Percentiles rank a stretch among this genome's conserved stretches.
phyloP scores from a whole-genome alignment of 805 yeast genomes.

The Barnettozyma pratensis region DNA sequence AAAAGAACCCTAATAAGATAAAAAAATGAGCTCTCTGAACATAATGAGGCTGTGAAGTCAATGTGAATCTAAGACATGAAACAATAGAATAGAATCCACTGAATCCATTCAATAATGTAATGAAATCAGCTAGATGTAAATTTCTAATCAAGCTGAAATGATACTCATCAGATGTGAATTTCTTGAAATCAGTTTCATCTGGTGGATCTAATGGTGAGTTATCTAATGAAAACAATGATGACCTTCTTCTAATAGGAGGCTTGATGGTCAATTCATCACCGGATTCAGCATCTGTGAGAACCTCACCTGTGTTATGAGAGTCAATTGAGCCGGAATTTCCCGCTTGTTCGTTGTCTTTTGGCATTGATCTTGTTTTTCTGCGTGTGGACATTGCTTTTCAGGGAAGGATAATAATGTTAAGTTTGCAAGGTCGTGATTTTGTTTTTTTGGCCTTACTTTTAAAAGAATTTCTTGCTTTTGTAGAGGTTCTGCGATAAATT shows the following conservation, averaged over 20 bases:
- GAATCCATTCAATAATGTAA: conserved; percentile 90
- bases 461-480: too few species aligned
- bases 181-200: conserved; percentile 68
- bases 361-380: conserved; percentile 7
- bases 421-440: too few species aligned
- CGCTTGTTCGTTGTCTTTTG: not conserved
- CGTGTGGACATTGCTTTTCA: not conserved
- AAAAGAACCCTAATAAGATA: conserved; percentile 86
- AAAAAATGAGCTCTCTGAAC: conserved; percentile 86
- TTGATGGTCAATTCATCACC: conserved; percentile 15
- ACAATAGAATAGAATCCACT: conserved; percentile 89
- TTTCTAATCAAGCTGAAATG: conserved; percentile 84
- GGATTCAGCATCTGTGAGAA: conserved; percentile 18
- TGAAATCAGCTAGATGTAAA: conserved; percentile 93
- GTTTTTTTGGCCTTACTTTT: not conserved
- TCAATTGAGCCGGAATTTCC: not conserved
- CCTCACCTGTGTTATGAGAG: conserved; percentile 6
- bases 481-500: too few species aligned
- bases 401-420: too few species aligned
- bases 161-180: conserved; percentile 75
- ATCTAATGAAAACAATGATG: conserved; percentile 44
- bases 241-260: conserved; percentile 35
- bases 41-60: conserved; percentile 63
- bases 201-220: conserved; percentile 63
- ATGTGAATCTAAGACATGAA: conserved; percentile 75